Evolutionary conservation across 495 filamentous ascomycete species (phyloP).

Genomic region (Hypoxylon fragiforme): DNA sequence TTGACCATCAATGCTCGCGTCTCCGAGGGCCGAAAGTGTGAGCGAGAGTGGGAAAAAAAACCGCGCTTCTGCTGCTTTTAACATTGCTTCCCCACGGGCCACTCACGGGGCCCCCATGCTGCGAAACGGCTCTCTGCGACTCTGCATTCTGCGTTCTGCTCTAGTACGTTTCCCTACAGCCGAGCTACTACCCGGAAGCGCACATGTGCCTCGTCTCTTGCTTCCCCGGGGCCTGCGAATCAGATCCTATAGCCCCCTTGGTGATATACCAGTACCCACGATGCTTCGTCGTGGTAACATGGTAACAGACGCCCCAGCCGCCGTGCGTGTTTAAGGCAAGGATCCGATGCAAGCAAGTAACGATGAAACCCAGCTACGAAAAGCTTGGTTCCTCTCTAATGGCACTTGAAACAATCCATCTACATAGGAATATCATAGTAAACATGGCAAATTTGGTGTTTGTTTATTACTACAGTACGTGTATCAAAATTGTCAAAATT

Average conservation of each 20-base stretch:
- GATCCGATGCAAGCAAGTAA: constrained; percentile 28
- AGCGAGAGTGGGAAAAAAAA: not conserved
- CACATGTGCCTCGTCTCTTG: constrained; percentile 5
- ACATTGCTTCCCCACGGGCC: too few species aligned
- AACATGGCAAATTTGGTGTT: constrained; percentile 21
- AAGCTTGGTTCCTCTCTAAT: constrained; percentile 26
- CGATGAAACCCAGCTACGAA: constrained; percentile 32
- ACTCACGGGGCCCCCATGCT: too few species aligned
- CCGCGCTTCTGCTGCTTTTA: too few species aligned
- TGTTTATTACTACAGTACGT: too few species aligned
- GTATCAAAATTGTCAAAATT: too few species aligned
- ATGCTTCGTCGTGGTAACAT: constrained; percentile 1
- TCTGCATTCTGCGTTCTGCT: too few species aligned
- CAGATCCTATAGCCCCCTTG: constrained; percentile 11
- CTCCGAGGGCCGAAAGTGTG: constrained; percentile 31
- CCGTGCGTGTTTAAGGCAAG: constrained; percentile 25
- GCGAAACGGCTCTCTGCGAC: constrained; percentile 16
- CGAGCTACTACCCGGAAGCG: constrained; percentile 6
- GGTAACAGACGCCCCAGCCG: constrained; percentile 21
- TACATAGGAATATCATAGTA: constrained; percentile 14
- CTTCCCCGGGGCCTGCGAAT: constrained; percentile 12
- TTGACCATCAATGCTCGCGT: constrained; percentile 20
- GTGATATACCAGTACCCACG: constrained; percentile 22
- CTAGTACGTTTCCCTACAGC: constrained; percentile 10
- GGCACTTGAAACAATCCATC: constrained; percentile 28